These are phyloP conservation scores for Chalara sp. DNA, from an alignment of 2,329 filamentous ascomycete species.

Conservation along the genomic window DNA sequence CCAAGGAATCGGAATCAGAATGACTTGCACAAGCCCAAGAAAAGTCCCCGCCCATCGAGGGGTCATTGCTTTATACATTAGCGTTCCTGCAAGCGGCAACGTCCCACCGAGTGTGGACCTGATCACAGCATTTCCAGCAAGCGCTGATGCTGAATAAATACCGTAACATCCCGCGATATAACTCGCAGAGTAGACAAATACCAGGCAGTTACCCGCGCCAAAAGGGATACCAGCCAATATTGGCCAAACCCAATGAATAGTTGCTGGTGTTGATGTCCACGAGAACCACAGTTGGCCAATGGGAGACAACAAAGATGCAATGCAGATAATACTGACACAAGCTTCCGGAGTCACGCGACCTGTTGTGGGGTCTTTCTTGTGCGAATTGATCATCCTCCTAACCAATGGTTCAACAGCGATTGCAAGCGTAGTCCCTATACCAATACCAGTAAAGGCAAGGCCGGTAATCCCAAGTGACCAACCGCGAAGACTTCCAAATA, in stretches of 20 bases:
- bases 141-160: conserved; percentile 73
- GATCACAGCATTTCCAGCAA: conserved; percentile 74
- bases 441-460: conserved; percentile 69
- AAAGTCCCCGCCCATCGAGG: conserved; percentile 76
- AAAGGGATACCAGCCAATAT: conserved; percentile 76
- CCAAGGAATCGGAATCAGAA: conserved; percentile 72
- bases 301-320: conserved; percentile 68
- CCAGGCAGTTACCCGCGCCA: conserved; percentile 66
- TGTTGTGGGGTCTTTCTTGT: conserved; percentile 68
- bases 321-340: conserved; percentile 71
- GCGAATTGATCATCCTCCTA: conserved; percentile 69
- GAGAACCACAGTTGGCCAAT: conserved; percentile 80
- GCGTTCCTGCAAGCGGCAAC: conserved; percentile 66
- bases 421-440: conserved; percentile 55
- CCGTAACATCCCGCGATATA: conserved; percentile 75
- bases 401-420: conserved; percentile 64
- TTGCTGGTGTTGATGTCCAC: conserved; percentile 74
- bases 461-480: conserved; percentile 71
- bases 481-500: conserved; percentile 66
- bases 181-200: conserved; percentile 78
- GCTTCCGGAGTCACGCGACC: conserved; percentile 71
- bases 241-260: conserved; percentile 76
- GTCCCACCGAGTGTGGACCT: conserved; percentile 69
- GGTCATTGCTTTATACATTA: conserved; percentile 62
- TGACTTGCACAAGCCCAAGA: conserved; percentile 65